These are phyloP conservation scores for Anthracocystis walkeri DNA, from an alignment of 1,284 basidiomycete species.

Conservation along the genomic window DNA sequence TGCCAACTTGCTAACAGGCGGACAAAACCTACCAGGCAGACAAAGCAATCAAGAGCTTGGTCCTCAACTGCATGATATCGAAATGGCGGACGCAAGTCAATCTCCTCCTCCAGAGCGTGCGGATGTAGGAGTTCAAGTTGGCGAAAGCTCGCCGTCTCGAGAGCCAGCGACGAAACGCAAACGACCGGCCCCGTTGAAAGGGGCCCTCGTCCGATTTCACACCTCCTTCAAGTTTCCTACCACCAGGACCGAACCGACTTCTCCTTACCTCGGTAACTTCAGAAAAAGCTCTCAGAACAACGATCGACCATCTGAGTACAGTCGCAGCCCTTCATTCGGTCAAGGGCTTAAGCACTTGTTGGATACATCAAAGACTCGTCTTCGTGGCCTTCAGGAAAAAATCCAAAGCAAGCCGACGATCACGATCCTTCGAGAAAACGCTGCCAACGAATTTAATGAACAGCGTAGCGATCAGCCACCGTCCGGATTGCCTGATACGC, in stretches of 20 bases:
- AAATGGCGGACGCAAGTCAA: not conserved
- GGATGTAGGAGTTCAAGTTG: not conserved
- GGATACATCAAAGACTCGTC: not conserved
- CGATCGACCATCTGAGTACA: not conserved
- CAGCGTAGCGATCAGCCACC: no score
- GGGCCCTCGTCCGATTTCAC: not conserved
- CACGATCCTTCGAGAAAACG: not conserved
- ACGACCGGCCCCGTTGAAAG: not conserved
- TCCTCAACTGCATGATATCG: not conserved
- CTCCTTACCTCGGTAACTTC: constrained; percentile 17
- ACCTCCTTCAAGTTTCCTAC: constrained; percentile 12
- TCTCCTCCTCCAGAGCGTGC: not conserved
- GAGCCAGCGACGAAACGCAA: constrained; percentile 13
- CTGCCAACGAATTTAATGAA: no score
- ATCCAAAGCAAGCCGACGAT: not conserved
- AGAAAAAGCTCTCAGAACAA: constrained; percentile 3
- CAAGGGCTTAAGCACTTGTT: not conserved
- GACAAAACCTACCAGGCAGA: not conserved
- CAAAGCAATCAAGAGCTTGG: not conserved
- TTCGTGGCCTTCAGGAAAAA: constrained; percentile 1
- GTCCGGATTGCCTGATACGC: no score
- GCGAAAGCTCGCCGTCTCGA: not conserved
- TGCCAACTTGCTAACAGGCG: no score
- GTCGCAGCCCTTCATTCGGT: not conserved
- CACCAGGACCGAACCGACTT: not conserved